Evolutionary conservation across 1,284 basidiomycete genomes (phyloP).

Genomic region (Microbotryomycetes sp.): DNA sequence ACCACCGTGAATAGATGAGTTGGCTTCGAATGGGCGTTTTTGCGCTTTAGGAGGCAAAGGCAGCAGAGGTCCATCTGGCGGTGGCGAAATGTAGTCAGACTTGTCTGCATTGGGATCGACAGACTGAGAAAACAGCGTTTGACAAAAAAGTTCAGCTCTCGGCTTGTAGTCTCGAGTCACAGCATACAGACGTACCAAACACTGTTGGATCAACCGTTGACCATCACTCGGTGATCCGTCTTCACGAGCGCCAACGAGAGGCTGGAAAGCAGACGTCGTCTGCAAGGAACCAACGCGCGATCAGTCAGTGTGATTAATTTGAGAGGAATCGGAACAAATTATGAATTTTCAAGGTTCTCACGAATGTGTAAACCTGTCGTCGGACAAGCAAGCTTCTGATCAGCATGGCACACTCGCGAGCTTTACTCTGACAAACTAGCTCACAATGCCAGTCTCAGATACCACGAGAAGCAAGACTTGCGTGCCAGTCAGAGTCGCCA

Average conservation of each 20-base stretch:
- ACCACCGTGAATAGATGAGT: conserved; percentile 30
- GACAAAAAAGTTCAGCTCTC: neutral
- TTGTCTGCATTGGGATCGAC: conserved; percentile 16
- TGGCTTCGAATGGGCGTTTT: conserved; percentile 31
- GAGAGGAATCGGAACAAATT: neutral
- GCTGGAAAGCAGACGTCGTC: conserved; percentile 66
- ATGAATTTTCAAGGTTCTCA: no score
- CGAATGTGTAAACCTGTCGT: conserved; percentile 69
- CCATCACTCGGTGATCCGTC: conserved; percentile 57
- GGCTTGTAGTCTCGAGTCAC: neutral
- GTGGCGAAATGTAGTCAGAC: conserved; percentile 32
- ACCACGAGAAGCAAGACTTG: conserved; percentile 96
- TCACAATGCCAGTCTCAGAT: conserved; percentile 91
- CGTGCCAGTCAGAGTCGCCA: conserved; percentile 94
- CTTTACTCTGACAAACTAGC: conserved; percentile 37
- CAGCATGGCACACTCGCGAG: neutral
- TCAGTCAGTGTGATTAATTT: neutral
- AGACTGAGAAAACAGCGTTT: conserved; percentile 6
- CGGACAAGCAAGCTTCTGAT: neutral
- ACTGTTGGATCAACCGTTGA: conserved; percentile 88
- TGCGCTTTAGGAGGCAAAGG: conserved; percentile 29
- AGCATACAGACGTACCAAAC: conserved; percentile 34
- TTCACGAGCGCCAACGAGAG: conserved; percentile 76
- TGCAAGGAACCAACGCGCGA: neutral
- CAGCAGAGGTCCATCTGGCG: conserved; percentile 29